Base-by-base conservation (phyloP, 179 eudicot genomes). In the Spergularia azorica region DNA sequence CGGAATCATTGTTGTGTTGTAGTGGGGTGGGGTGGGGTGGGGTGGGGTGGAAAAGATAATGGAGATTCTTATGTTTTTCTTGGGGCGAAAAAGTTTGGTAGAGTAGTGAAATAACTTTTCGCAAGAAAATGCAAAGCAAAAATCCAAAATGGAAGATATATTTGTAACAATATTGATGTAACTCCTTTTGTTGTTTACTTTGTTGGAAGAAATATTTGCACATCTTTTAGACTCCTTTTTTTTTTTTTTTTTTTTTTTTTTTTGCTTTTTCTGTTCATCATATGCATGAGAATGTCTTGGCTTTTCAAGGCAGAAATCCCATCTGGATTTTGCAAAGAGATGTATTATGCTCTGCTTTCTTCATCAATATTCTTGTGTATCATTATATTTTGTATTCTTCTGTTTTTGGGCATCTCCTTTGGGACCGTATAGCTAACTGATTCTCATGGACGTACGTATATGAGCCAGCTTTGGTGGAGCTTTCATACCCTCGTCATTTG, bases 171-270 rank as follows among this genome's bases (percentile, higher is more conserved):
- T 21, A 67, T 55, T 8, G 51, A 52, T 71, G 75, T 43, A 63
- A 73, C 67, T 1, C 5, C 3, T 54, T 77, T 73, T 81, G 78
- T 77, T 21, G 14, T 81, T 81, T 72, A 72, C 75, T 73, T 72
- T 12, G 46, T 81, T 77, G 77, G 83, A 76, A 66, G 9, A 10
- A 11, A 39, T 32, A 36, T 14, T 41, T 13, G 71, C 63, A 43
- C 11, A 75, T 32, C 12, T 63, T 79, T 67, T 48, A 64, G 4
- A 26, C 32, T n/a, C n/a, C n/a, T n/a, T n/a, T n/a, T n/a, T n/a
- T n/a, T n/a, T n/a, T n/a, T n/a, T 17, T 64, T 36, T 46, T 26
- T 26, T 26, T 26, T 26, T 26, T 26, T 26, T 26, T 26, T 26
- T 26, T 26, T 26, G 32, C 32, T 11, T 11, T 3, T 11, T 67